phyloP scores from a whole-genome alignment of 2,329 filamentous ascomycete species.

The Paradendryphiella salina region DNA sequence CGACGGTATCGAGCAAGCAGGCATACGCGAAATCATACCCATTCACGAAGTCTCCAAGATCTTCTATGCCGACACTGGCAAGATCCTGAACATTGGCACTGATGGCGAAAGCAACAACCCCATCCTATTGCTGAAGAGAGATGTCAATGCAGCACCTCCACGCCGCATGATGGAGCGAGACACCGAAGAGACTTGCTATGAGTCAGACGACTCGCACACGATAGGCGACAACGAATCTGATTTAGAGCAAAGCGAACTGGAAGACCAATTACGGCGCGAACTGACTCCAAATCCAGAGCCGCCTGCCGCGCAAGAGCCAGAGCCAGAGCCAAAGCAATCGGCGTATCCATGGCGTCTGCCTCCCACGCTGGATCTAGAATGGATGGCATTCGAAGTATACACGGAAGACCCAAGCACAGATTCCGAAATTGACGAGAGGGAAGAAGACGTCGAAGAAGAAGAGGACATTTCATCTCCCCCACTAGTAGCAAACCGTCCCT shows the following conservation, averaged over 20 bases:
- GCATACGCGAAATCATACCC: slow-evolving; percentile 68
- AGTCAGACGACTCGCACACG: slow-evolving; percentile 48
- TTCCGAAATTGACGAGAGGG: slow-evolving; percentile 53
- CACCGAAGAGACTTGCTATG: slow-evolving; percentile 30
- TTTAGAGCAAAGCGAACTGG: slow-evolving; percentile 51
- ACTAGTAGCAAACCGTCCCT: slow-evolving; percentile 14
- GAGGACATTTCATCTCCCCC: slow-evolving; percentile 22
- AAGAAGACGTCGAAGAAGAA: slow-evolving; percentile 15
- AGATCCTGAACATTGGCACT: slow-evolving; percentile 79
- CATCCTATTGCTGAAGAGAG: slow-evolving; percentile 73
- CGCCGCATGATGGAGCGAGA: slow-evolving; percentile 58
- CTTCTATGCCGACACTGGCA: slow-evolving; percentile 89
- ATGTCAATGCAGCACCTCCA: slow-evolving; percentile 65
- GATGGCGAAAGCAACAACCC: slow-evolving; percentile 72
- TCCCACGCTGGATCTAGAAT: slow-evolving; percentile 79
- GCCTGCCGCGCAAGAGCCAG: neutral
- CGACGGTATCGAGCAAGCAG: slow-evolving; percentile 64
- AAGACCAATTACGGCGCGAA: slow-evolving; percentile 52
- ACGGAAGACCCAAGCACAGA: slow-evolving; percentile 64
- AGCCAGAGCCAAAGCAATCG: slow-evolving; percentile 16
- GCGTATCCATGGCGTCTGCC: slow-evolving; percentile 64
- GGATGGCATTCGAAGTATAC: slow-evolving; percentile 88
- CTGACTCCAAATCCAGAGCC: slow-evolving; percentile 35
- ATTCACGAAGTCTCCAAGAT: slow-evolving; percentile 83
- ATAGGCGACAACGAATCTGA: slow-evolving; percentile 31